Base-by-base conservation (phyloP, 768 basidiomycete species). In the Hirschioporus abietinus region DNA sequence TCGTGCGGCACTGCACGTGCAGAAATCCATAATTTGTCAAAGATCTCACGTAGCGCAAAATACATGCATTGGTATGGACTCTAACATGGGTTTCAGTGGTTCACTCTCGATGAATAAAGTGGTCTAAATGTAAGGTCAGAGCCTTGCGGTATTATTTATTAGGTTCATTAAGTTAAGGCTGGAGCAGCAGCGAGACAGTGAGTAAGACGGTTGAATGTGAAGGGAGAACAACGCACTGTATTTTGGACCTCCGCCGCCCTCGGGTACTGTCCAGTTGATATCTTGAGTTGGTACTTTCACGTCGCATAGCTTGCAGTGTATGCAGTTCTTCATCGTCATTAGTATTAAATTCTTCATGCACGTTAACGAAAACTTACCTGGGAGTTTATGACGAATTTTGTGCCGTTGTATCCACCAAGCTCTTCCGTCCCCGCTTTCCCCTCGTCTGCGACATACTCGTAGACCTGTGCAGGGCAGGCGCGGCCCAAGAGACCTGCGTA, bases 211-310 rank as follows among this genome's bases (percentile, higher is more conserved):
- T 3, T 1, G 15, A 52, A 52, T 15, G 4, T 52, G 12, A 30
- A 8, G 30, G 8, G 8, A 8, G 30, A 30, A 30, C 30, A 30
- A 81, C 86, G 70, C 71, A 96, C 95, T 91, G 74, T 97, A 99
- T 76, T 96, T 96, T 42, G 96, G 96, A 64, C 96, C 96, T 35
- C 96, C 96, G 15, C 94, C 92, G 12, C 96, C 96, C 78, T 99
- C 95, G 0, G 97, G 97, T 0, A 97, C 95, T 6, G 88, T 90
- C 96, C 96, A 99, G 18, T 90, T 93, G 71, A 99, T 97, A 76
- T 98, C 96, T 74, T 97, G 93, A 1, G 94, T 94, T 2, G 96
- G 96, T 4, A 92, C 92, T 79, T 99, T 98, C 79, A 99, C 88
- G 68, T 95, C 94, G 75, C 96, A 99, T 58, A 97, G 81, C 77